Evolutionary conservation across 331 rosid species (phyloP), one percentile per base, ranked within the genome.

Genomic region (Quercus tomentella): DNA sequence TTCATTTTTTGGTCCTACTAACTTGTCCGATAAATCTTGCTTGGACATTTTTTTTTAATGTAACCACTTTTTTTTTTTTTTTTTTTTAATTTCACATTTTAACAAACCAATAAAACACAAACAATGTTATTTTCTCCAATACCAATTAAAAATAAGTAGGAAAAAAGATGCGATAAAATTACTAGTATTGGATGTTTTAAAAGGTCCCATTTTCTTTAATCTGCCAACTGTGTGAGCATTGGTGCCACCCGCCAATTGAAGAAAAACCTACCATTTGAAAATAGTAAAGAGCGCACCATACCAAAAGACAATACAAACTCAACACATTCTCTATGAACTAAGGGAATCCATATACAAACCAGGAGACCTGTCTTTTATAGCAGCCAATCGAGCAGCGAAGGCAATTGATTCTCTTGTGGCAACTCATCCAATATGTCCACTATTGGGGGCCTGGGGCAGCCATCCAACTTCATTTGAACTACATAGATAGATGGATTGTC

Each of bases 171-270:
- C 58, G 14, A 61, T 1, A 58, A 55, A 52, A 78, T 79, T 87
- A 91, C 94, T 45, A 0, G 74, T 1, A 60, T 62, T 61, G 71
- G 88, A 79, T 51, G 82, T 20, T 68, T 79, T 88, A 78, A 91
- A 92, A 56, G 92, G 93, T 49, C 90, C 84, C 33, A 79, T 89
- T 84, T 87, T 91, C 82, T 82, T 92, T 84, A 94, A 82, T 51
- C 94, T 91, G 69, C 91, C 91, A 67, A 89, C 82, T n/a, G 97
- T 94, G 86, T 91, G 89, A 88, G 88, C 92, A 86, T 91, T 92
- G 22, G 98, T 92, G 77, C 97, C 97, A 72, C 97, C 94, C 20
- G 97, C 98, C 81, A 92, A 85, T 85, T 89, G 98, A 87, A 94
- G 97, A 72, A 91, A 35, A 92, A 62, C 97, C 98, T 92, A 76